Conservation (phyloP, 169 alveolate genomes). For the Plasmodium sp. region DNA sequence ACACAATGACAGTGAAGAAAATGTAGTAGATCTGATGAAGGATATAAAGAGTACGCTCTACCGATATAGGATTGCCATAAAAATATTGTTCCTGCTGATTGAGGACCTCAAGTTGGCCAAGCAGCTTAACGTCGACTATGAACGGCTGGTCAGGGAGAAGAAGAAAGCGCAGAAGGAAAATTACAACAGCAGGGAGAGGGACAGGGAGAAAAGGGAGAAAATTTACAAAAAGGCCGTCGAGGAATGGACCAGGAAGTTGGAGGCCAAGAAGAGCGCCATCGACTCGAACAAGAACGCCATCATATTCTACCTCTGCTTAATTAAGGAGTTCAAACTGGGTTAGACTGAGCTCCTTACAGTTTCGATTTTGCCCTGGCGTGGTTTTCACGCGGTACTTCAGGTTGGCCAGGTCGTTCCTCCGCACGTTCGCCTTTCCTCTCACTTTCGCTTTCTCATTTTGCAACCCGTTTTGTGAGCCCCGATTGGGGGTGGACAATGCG, state of each 20-base stretch:
- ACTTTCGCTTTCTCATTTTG: neutral
- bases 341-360: neutral
- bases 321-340: neutral
- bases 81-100: neutral
- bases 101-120: neutral
- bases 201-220: neutral
- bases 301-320: conserved; percentile 5
- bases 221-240: neutral
- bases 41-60: neutral
- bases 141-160: neutral
- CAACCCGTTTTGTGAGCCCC: neutral
- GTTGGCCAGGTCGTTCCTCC: too few species aligned
- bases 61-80: neutral
- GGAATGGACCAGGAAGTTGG: neutral
- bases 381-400: neutral
- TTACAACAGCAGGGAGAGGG: neutral
- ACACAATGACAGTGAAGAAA: neutral
- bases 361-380: neutral
- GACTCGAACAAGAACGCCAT: neutral
- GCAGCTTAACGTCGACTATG: neutral
- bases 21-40: neutral
- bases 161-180: neutral
- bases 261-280: neutral
- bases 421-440: neutral
- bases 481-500: neutral